Percentiles rank a stretch among this genome's conserved stretches.
These are phyloP conservation scores for Panellus pusillus DNA, from an alignment of 768 basidiomycete genomes.

Conservation along the genomic window DNA sequence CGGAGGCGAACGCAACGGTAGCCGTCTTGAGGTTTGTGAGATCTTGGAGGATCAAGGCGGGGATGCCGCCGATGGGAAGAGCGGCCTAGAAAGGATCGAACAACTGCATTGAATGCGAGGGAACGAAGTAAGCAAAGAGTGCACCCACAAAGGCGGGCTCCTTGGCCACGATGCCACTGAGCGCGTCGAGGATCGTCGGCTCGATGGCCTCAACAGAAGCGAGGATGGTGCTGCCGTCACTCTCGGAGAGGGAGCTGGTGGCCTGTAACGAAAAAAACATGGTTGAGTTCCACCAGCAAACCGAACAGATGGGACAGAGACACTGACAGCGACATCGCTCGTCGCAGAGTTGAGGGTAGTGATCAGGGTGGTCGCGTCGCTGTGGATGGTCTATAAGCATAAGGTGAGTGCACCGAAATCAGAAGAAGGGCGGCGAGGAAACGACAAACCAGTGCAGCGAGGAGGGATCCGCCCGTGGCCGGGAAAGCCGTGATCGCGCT, in stretches of 20 bases:
- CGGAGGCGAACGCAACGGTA: constrained; percentile 26
- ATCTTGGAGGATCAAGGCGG: constrained; percentile 29
- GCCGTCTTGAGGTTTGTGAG: constrained; percentile 26
- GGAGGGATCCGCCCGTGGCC: constrained; percentile 18
- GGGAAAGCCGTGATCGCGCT: constrained; percentile 31
- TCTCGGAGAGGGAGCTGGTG: constrained; percentile 20
- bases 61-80: constrained; percentile 24
- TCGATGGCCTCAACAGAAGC: constrained; percentile 21
- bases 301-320: neutral
- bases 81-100: constrained; percentile 2
- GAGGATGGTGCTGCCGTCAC: constrained; percentile 24
- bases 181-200: constrained; percentile 23
- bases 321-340: constrained; percentile 22
- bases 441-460: constrained; percentile 27
- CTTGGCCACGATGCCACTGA: constrained; percentile 23
- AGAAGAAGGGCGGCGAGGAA: neutral
- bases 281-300: neutral
- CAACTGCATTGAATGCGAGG: neutral
- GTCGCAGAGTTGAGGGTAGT: constrained; percentile 27
- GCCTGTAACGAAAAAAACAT: neutral
- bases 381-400: constrained; percentile 26
- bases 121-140: neutral
- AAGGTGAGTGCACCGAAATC: neutral
- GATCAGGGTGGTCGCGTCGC: constrained; percentile 21
- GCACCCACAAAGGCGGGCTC: constrained; percentile 20